Evolutionary conservation across 164 flowering plant species (phyloP).

Genomic region (Liquidambar formosana): DNA sequence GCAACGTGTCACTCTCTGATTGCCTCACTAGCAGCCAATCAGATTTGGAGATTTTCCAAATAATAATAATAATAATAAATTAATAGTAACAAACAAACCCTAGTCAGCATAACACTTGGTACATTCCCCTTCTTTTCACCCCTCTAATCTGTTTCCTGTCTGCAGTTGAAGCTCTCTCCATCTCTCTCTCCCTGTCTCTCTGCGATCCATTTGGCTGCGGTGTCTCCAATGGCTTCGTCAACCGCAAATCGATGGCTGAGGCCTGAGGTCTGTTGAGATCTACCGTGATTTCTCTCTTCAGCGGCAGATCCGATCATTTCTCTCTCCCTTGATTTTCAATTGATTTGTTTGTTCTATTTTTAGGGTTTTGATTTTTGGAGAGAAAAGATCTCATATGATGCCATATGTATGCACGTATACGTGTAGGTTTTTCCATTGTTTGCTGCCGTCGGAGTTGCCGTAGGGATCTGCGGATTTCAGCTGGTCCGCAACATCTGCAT

Average conservation of each 20-base stretch:
- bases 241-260: conserved; percentile 46
- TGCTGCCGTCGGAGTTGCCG: conserved; percentile 53
- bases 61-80: too few species aligned
- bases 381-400: too few species aligned
- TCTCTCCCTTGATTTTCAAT: background rate
- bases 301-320: background rate
- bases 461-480: conserved; percentile 55
- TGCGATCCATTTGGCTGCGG: too few species aligned
- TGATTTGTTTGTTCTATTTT: background rate
- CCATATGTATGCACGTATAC: background rate
- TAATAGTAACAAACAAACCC: too few species aligned
- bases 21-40: too few species aligned
- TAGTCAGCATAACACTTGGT: too few species aligned
- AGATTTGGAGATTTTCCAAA: too few species aligned
- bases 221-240: conserved; percentile 22
- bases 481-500: conserved; percentile 46
- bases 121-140: too few species aligned
- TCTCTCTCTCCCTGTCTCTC: background rate
- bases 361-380: conserved; percentile 1
- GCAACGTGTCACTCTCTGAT: too few species aligned
- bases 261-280: conserved; percentile 47
- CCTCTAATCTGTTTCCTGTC: too few species aligned
- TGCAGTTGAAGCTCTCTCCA: too few species aligned
- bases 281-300: background rate
- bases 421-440: conserved; percentile 57